Evolutionary conservation across 257 asterid species (phyloP), one percentile per base, ranked within the genome.

Genomic region (Forsythia viridissima): DNA sequence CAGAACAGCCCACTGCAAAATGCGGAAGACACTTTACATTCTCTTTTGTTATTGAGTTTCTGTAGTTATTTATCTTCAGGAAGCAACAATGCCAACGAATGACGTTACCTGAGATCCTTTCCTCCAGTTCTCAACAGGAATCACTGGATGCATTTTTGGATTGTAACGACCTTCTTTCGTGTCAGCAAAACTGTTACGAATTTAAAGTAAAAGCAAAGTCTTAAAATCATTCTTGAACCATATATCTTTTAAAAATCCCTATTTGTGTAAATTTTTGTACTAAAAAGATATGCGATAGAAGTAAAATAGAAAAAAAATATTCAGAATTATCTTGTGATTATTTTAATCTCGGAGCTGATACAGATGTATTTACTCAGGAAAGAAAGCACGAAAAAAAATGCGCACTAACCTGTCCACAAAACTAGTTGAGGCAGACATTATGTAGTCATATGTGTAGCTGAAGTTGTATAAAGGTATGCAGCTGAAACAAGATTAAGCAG

Each of bases 391-490:
- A 77, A 48, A 69, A 61, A 70, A 73, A 73, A 76, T 74, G 65
- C 71, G 20, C 70, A 63, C 79, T 85, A 41, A 92, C 98, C 99
- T 95, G 91, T 95, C 99, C 77, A 95, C 97, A 61, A 95, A 95
- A 84, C 99, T 93, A 78, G 88, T 92, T 78, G 94, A 81, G 75
- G 97, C 72, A 82, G 99, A 89, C 96, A 89, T 92, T 80, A 95
- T 91, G 79, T 93, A 95, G 79, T 95, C 92, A 79, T 95, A 95
- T 38, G 92, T 90, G 90, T 91, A 91, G 92, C 97, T 92, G 94
- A 95, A 93, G 89, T 93, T 93, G 88, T 93, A 93, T 39, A 95
- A 85, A 80, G 99, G 99, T 88, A 95, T 86, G 90, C 99, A 95
- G 87, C 99, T 95, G 97, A 76, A 88, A 84, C 80, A 77, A 55